Evolutionary conservation across 139 green algal genomes (phyloP).

Genomic region (Spirogloea muscicola): DNA sequence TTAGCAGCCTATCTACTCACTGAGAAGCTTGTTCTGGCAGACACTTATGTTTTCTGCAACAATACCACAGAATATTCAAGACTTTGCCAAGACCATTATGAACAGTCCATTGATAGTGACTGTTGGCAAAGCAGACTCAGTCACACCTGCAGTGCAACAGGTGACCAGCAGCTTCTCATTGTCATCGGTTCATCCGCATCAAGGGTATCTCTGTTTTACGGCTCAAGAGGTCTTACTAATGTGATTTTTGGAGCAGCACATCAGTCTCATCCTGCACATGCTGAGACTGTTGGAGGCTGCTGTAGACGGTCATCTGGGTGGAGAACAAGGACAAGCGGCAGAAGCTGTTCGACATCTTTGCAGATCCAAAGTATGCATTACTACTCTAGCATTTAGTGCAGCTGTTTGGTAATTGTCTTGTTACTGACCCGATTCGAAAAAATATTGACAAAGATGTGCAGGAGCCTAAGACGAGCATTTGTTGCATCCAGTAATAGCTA

Average conservation of each 20-base stretch:
- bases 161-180: not conserved
- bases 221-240: not conserved
- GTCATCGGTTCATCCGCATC: not conserved
- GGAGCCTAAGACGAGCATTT: too few relatives aligned
- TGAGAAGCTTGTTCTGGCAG: too few relatives aligned
- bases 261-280: not conserved
- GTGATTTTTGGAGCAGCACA: not conserved
- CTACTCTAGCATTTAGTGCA: too few relatives aligned
- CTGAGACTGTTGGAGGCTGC: not conserved
- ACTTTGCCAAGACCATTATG: not conserved
- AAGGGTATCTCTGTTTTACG: not conserved
- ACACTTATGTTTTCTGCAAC: not conserved
- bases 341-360: slow-evolving; percentile 27
- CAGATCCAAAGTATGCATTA: too few relatives aligned
- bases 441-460: too few relatives aligned
- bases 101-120: slow-evolving; percentile 2
- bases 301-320: slow-evolving; percentile 6
- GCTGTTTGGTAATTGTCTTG: too few relatives aligned
- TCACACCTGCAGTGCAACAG: not conserved
- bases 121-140: not conserved
- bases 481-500: too few relatives aligned
- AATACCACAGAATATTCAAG: not conserved
- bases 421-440: too few relatives aligned
- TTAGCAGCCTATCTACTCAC: too few relatives aligned
- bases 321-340: slow-evolving; percentile 24